phyloP scores from a whole-genome alignment of 495 filamentous ascomycete genomes.

The Extremus antarcticus region DNA sequence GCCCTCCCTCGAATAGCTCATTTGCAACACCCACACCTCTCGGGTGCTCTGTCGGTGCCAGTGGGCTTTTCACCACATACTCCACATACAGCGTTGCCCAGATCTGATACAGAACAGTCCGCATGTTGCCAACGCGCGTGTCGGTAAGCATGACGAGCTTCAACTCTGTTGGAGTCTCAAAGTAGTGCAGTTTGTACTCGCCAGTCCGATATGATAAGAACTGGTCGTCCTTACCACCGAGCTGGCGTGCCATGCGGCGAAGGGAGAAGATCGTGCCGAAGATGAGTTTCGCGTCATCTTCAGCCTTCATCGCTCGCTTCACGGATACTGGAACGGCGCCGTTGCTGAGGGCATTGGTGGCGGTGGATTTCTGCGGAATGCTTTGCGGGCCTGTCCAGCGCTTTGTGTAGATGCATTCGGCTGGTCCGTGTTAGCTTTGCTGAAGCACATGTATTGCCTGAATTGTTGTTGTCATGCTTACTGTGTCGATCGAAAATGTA shows the following conservation, averaged over 20 bases:
- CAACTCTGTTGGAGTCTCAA: slow-evolving; percentile 89
- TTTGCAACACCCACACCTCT: slow-evolving; percentile 72
- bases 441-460: background rate
- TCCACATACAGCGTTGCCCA: slow-evolving; percentile 97
- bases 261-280: slow-evolving; percentile 95
- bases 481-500: slow-evolving; percentile 99
- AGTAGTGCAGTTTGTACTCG: slow-evolving; percentile 97
- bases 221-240: slow-evolving; percentile 80
- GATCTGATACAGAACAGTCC: slow-evolving; percentile 90
- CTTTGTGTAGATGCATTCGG: slow-evolving; percentile 94
- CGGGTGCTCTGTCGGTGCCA: slow-evolving; percentile 81
- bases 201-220: slow-evolving; percentile 47
- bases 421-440: slow-evolving; percentile 35
- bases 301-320: slow-evolving; percentile 43
- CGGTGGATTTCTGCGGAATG: slow-evolving; percentile 31
- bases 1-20: slow-evolving; percentile 83
- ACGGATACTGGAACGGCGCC: slow-evolving; percentile 14
- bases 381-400: slow-evolving; percentile 46
- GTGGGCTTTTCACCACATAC: slow-evolving; percentile 91
- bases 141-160: slow-evolving; percentile 97
- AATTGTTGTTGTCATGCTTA: slow-evolving; percentile 33
- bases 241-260: slow-evolving; percentile 91
- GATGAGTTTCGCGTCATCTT: slow-evolving; percentile 91
- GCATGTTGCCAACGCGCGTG: slow-evolving; percentile 76
- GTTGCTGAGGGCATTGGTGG: slow-evolving; percentile 25